phyloP scores from a whole-genome alignment of 306 rosid genomes.

The Glycine tomentella region DNA sequence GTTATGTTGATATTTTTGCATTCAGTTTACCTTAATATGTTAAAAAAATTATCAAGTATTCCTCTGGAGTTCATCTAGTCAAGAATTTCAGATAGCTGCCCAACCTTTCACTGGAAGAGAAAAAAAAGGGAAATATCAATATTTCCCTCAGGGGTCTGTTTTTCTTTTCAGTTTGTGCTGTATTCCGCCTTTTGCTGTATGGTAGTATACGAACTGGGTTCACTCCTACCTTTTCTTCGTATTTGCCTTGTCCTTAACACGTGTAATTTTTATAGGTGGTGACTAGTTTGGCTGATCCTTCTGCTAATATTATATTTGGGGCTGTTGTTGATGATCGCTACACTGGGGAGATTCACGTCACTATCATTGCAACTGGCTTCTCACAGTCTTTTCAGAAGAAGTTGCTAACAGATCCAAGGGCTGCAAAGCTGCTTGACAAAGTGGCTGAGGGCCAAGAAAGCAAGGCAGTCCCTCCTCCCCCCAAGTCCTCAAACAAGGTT shows the following conservation, averaged over 20 bases:
- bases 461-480: conserved; percentile 64
- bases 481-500: conserved; percentile 53
- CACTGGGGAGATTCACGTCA: conserved; percentile 92
- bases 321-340: conserved; percentile 98
- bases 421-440: conserved; percentile 75
- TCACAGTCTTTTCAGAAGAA: conserved; percentile 95
- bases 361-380: conserved; percentile 96
- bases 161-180: not conserved
- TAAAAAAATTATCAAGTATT: not conserved
- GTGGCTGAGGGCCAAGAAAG: conserved; percentile 68
- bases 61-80: conserved; percentile 8
- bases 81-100: conserved; percentile 1
- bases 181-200: not conserved
- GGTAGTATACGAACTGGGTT: not conserved
- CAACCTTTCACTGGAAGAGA: not conserved
- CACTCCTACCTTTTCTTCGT: not conserved
- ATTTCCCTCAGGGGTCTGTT: not conserved
- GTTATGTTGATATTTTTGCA: not conserved
- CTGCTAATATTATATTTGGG: conserved; percentile 97
- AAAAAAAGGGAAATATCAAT: not conserved
- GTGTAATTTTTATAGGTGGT: conserved; percentile 67
- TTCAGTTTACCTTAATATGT: not conserved
- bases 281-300: conserved; percentile 99
- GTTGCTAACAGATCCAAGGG: conserved; percentile 88
- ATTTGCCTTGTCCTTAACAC: conserved; percentile 6